A percentile compares a stretch with the other conserved stretches of the same genome.
Conservation (phyloP, 768 basidiomycete genomes). For the Lactarius indigo region DNA sequence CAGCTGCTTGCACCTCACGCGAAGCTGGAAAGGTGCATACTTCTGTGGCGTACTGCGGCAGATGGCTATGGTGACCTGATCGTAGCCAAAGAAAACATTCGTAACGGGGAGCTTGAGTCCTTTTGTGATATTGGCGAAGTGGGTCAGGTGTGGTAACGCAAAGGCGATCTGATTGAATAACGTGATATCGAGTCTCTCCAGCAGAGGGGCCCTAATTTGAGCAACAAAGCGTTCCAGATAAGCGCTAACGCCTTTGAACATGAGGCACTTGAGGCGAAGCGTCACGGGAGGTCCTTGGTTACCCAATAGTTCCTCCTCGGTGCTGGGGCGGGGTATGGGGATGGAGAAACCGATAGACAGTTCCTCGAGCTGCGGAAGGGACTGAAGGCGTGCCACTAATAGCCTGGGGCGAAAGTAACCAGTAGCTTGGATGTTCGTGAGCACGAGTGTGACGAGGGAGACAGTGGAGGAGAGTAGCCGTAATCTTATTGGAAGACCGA, state of each 20-base stretch:
- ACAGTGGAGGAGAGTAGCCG: neutral
- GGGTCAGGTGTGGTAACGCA: neutral
- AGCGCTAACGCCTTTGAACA: neutral
- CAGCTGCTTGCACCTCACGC: neutral
- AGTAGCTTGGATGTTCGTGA: neutral
- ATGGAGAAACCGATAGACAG: conserved; percentile 1
- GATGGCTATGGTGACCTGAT: neutral
- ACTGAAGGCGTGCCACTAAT: neutral
- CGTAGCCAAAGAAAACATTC: neutral
- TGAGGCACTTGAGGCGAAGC: neutral
- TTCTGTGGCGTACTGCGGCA: neutral
- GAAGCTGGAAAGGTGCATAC: neutral
- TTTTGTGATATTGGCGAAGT: neutral
- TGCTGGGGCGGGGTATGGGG: neutral
- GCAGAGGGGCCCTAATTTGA: neutral
- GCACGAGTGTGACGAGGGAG: neutral
- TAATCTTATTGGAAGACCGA: neutral
- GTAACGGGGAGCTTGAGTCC: neutral
- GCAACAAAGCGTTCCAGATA: neutral
- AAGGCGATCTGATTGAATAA: neutral
- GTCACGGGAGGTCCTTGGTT: neutral
- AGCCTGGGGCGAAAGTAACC: neutral
- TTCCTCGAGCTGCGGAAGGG: neutral
- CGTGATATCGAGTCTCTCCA: neutral
- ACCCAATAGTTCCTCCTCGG: neutral